Evolutionary conservation across 495 filamentous ascomycete species (phyloP).

Genomic region (Neurospora sp.): DNA sequence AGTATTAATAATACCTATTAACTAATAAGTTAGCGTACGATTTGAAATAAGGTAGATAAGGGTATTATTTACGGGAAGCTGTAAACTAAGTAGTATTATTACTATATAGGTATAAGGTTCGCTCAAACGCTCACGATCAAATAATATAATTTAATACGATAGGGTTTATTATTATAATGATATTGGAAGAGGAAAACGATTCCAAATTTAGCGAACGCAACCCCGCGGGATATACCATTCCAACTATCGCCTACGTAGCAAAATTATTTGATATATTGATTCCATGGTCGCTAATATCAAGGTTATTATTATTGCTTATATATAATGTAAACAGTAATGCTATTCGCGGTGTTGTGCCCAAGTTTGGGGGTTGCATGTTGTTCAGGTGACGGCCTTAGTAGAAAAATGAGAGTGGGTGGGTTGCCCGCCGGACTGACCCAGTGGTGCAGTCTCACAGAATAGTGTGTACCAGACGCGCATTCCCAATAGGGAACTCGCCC

Average conservation of each 20-base stretch:
- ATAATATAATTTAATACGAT: neutral
- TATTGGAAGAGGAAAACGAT: neutral
- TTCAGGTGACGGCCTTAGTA: too few relatives aligned
- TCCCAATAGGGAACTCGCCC: too few relatives aligned
- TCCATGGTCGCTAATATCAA: neutral
- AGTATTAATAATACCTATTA: too few relatives aligned
- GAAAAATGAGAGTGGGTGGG: too few relatives aligned
- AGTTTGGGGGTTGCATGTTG: neutral
- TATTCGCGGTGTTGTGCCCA: neutral
- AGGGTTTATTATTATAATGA: neutral
- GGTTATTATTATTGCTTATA: neutral
- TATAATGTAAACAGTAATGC: neutral
- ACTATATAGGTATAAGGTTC: rapidly evolving
- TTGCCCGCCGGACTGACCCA: too few relatives aligned
- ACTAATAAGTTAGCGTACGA: too few relatives aligned
- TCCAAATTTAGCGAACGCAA: neutral
- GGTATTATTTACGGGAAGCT: rapidly evolving
- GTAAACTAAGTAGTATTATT: rapidly evolving
- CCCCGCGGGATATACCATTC: neutral
- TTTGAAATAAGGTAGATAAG: too few relatives aligned
- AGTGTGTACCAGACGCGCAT: too few relatives aligned
- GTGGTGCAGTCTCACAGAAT: too few relatives aligned
- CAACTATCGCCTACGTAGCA: neutral
- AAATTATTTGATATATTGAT: neutral
- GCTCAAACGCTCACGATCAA: neutral